Evolutionary conservation across 441 rosid genomes (phyloP), one percentile per base, ranked within the genome.

Genomic region (Populus hybrid): DNA sequence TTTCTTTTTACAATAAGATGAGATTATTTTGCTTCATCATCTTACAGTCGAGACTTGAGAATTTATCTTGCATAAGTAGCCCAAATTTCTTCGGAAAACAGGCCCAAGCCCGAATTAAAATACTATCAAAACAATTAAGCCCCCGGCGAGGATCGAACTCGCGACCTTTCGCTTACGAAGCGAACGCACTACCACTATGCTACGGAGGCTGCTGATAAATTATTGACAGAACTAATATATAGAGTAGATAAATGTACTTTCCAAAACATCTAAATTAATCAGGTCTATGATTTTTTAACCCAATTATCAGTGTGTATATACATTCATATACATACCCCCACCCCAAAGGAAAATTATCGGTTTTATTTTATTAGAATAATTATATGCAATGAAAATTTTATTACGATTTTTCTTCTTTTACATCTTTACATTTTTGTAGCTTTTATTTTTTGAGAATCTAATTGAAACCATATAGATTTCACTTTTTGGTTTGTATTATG

Each of bases 121-220:
- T 1, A 0, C 16, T 14, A 46, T 3, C 5, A 14, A 14, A 46
- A 12, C 2, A 12, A 46, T 46, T 46, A 46, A 46, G 57, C 57
- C 57, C 57, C 57, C 57, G 28, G 91, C 89, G 97, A 95, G 97
- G 93, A 89, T 93, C 92, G 94, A 93, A 95, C 97, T 95, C 95
- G 91, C 95, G 95, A 88, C 94, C 98, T 93, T 90, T 95, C 95
- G 90, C 97, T 95, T 92, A 93, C 98, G 93, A 92, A 95, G 98
- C 91, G 94, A 95, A 95, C 95, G 93, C 99, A 95, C 91, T 95
- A 90, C 99, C 99, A 95, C 95, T 92, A 91, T 93, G 57, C 30
- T 3, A 3, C 57, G 57, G 57, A 46, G 57, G 57, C 57, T 1
- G 20, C 1, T 14, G 57, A 4, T 0, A 0, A 14, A 0, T 0